Base-by-base conservation (phyloP, 306 rosid genomes). In the Glycyrrhiza uralensis region DNA sequence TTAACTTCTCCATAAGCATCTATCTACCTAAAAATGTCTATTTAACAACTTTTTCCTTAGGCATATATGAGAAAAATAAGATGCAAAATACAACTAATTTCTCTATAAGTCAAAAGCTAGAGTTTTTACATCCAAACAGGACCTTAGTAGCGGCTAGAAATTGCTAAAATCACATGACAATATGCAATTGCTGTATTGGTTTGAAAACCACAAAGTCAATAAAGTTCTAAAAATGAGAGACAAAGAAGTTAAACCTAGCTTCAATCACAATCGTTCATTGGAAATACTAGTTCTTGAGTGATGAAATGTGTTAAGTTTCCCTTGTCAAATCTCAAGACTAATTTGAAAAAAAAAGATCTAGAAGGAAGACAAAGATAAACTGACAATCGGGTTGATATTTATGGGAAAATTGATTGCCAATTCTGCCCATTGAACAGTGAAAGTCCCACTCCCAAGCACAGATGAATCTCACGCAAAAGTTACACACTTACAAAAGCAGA, bases 101-200 rank as follows among this genome's bases (percentile, higher is more conserved):
- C n/a, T n/a, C n/a, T n/a, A n/a, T n/a, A n/a, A n/a, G n/a, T n/a
- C n/a, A n/a, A n/a, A n/a, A n/a, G n/a, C n/a, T n/a, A n/a, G n/a
- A n/a, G n/a, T n/a, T n/a, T n/a, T n/a, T n/a, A n/a, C n/a, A n/a
- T n/a, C n/a, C n/a, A n/a, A n/a, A n/a, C n/a, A n/a, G n/a, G n/a
- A n/a, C n/a, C n/a, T n/a, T n/a, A 50, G 67, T 49, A 71, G 72
- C 28, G 55, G 50, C 50, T 58, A 52, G 47, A 67, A 80, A 50
- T 6, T 42, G 45, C 47, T 58, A 77, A 74, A 70, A 52, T 73
- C 70, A 61, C 35, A 12, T 28, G 28, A 71, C 54, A 56, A 4
- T 56, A 24, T 64, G 26, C 19, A 61, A 63, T 62, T 46, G 24
- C 14, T 42, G 41, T 47, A 33, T 24, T 72, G 36, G 51, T 54